Evolutionary conservation across 805 yeast genomes (phyloP).

Genomic region (Wickerhamiella australiensis): DNA sequence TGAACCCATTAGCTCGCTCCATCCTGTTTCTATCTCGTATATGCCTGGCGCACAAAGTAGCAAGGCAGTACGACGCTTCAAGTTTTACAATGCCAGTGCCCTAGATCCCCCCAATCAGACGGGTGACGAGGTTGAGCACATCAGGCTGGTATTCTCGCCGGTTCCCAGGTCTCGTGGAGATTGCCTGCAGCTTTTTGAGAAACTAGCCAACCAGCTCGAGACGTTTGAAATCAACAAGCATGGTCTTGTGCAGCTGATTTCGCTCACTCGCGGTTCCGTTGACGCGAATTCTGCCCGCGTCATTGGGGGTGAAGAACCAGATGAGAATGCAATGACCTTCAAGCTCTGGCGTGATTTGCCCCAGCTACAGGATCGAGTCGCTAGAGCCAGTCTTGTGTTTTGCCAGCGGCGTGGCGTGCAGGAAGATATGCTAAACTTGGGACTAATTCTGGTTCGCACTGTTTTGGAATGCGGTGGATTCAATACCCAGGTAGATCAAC

Average conservation of each 20-base stretch:
- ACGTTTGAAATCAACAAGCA: slow-evolving; percentile 17
- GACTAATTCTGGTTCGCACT: slow-evolving; percentile 18
- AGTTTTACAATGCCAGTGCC: background rate
- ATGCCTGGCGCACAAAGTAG: slow-evolving; percentile 1
- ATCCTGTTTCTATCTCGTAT: slow-evolving; percentile 11
- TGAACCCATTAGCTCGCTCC: slow-evolving; percentile 5
- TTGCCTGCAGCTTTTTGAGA: slow-evolving; percentile 14
- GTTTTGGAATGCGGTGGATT: slow-evolving; percentile 15
- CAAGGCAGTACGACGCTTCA: slow-evolving; percentile 6
- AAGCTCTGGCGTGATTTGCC: slow-evolving; percentile 8
- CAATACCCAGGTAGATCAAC: slow-evolving; percentile 15
- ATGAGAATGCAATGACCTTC: background rate
- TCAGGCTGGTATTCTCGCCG: slow-evolving; percentile 4
- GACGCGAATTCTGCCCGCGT: too few species aligned
- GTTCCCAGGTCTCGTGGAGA: background rate
- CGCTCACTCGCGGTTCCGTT: background rate
- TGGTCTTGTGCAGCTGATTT: slow-evolving; percentile 19
- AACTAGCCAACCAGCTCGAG: slow-evolving; percentile 17
- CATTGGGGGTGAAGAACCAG: background rate
- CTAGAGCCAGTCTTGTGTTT: background rate
- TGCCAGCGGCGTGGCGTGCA: background rate
- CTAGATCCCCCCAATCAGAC: background rate
- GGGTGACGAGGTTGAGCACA: background rate
- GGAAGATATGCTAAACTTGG: slow-evolving; percentile 18
- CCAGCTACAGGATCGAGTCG: slow-evolving; percentile 5